Conservation (phyloP, 306 rosid genomes). For the Urtica urens region DNA sequence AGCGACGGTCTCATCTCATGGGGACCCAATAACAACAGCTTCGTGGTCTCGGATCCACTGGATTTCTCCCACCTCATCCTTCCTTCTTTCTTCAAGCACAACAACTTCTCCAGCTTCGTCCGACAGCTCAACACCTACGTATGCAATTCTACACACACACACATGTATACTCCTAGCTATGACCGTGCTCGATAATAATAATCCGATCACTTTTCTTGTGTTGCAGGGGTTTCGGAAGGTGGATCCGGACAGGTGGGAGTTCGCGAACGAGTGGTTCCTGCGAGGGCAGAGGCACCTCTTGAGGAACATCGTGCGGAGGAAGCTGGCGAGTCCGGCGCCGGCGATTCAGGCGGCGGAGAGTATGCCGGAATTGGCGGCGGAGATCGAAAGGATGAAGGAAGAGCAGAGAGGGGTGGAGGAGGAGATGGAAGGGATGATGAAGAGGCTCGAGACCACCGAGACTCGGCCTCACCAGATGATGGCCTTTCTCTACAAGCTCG, state of each 20-base stretch:
- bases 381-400: slow-evolving; percentile 51
- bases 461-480: slow-evolving; percentile 80
- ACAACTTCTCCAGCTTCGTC: slow-evolving; percentile 88
- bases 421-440: slow-evolving; percentile 58
- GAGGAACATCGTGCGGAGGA: slow-evolving; percentile 46
- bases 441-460: slow-evolving; percentile 60
- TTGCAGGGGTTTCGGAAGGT: slow-evolving; percentile 76
- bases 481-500: slow-evolving; percentile 57
- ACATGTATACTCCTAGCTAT: not conserved
- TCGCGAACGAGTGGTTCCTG: slow-evolving; percentile 87
- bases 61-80: slow-evolving; percentile 57
- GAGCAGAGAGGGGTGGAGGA: slow-evolving; percentile 58
- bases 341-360: not conserved
- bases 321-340: slow-evolving; percentile 17
- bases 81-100: slow-evolving; percentile 84
- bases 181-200: not conserved
- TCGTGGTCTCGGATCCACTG: slow-evolving; percentile 70
- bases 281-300: slow-evolving; percentile 66
- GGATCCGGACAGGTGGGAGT: slow-evolving; percentile 92
- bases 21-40: slow-evolving; percentile 74
- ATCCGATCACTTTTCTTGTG: not conserved
- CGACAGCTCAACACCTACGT: slow-evolving; percentile 95
- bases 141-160: not conserved
- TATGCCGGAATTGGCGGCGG: slow-evolving; percentile 29
- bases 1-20: slow-evolving; percentile 56